A percentile compares a stretch with the other conserved stretches of the same genome.
Evolutionary conservation across 75 land plant genomes (phyloP).

Genomic region (Isoetes taiwanensis): DNA sequence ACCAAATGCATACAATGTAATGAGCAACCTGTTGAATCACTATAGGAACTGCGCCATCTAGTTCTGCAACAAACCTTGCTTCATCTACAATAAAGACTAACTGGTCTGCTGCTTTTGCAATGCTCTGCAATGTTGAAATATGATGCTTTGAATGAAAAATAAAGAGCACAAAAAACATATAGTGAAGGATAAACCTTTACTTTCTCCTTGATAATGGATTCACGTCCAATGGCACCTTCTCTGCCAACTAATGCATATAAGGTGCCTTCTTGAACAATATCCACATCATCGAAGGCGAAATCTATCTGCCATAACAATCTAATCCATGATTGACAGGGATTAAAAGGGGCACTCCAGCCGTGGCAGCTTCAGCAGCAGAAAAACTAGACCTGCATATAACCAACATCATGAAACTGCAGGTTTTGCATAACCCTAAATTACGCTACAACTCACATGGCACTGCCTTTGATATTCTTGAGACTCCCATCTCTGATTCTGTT

Average conservation of each 20-base stretch:
- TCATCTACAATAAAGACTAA: conserved; percentile 32
- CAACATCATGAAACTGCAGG: no score
- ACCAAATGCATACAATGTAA: neutral
- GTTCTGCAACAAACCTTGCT: conserved; percentile 13
- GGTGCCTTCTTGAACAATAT: conserved; percentile 51
- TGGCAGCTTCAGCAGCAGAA: conserved; percentile 59
- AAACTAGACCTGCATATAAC: conserved; percentile 45
- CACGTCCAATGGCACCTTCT: conserved; percentile 26
- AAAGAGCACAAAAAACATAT: neutral
- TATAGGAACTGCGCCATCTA: conserved; percentile 33
- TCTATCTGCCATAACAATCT: conserved; percentile 55
- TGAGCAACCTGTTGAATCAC: conserved; percentile 24
- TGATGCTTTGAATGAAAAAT: neutral
- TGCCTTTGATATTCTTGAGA: no score
- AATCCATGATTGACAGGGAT: conserved; percentile 31
- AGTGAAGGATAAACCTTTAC: no score
- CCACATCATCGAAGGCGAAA: conserved; percentile 61
- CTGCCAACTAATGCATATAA: conserved; percentile 50
- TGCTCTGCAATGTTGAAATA: conserved; percentile 12
- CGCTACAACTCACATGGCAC: no score
- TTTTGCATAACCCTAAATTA: no score
- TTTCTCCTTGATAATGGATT: conserved; percentile 54
- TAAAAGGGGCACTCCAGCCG: conserved; percentile 44
- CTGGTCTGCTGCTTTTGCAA: conserved; percentile 21
- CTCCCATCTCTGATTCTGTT: no score